phyloP scores from a whole-genome alignment of 164 flowering plant species.

The Chimonanthus praecox region DNA sequence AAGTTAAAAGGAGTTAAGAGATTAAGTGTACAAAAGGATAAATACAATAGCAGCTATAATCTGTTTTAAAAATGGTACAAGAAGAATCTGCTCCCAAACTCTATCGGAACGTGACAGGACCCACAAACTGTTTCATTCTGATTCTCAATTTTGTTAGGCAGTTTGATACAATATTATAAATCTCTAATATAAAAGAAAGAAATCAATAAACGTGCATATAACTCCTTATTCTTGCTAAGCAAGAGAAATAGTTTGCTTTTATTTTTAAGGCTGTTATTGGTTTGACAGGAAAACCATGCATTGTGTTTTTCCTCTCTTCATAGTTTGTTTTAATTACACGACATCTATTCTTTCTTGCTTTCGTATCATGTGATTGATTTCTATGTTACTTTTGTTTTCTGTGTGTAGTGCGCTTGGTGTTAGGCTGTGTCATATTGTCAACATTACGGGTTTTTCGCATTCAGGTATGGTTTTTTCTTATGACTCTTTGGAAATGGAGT shows the following conservation, averaged over 20 bases:
- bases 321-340: neutral
- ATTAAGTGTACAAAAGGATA: too few relatives aligned
- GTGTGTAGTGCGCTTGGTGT: constrained; percentile 63
- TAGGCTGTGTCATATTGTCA: constrained; percentile 57
- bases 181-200: too few relatives aligned
- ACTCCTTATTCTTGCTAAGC: too few relatives aligned
- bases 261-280: neutral
- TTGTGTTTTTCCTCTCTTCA: neutral
- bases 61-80: too few relatives aligned
- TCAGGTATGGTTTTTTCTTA: constrained; percentile 42
- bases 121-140: too few relatives aligned
- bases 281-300: neutral
- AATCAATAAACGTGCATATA: too few relatives aligned
- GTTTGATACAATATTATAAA: too few relatives aligned
- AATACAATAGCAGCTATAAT: too few relatives aligned
- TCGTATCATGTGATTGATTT: neutral
- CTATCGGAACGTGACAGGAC: too few relatives aligned
- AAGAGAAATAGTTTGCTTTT: neutral
- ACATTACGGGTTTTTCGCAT: constrained; percentile 64
- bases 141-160: too few relatives aligned
- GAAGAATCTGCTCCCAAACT: too few relatives aligned
- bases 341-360: neutral
- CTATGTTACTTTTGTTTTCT: neutral
- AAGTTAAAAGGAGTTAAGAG: too few relatives aligned
- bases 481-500: neutral